Evolutionary conservation across 306 rosid genomes (phyloP).

Genomic region (Acmispon strigosus): DNA sequence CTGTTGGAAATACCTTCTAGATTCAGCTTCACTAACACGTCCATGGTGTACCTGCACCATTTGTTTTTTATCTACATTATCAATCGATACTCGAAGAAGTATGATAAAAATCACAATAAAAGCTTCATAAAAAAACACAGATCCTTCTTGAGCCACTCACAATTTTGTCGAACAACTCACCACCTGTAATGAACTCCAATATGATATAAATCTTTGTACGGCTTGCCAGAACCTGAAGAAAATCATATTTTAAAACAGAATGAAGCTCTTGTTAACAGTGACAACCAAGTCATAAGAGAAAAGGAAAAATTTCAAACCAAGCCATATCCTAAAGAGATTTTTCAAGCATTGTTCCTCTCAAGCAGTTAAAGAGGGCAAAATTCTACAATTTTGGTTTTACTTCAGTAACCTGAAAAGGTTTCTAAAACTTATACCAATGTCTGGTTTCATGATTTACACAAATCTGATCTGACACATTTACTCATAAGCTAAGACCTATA

Average conservation of each 20-base stretch:
- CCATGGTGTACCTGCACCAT: slow-evolving; percentile 64
- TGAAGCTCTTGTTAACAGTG: neutral
- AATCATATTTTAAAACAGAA: slow-evolving; percentile 17
- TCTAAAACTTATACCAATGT: neutral
- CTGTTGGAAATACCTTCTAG: slow-evolving; percentile 80
- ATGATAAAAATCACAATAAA: neutral
- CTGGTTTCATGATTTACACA: no score
- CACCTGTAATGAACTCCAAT: slow-evolving; percentile 87
- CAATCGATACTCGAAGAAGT: neutral
- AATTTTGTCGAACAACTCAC: slow-evolving; percentile 88
- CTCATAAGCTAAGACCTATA: no score
- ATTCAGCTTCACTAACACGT: slow-evolving; percentile 76
- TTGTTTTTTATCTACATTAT: neutral
- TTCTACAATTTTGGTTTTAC: neutral
- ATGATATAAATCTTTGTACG: slow-evolving; percentile 88
- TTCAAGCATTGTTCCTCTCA: neutral
- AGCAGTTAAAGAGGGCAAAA: neutral
- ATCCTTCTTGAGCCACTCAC: slow-evolving; percentile 48
- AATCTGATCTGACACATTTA: no score
- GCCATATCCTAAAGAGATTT: neutral
- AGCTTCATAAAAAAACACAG: neutral
- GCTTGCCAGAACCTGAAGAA: slow-evolving; percentile 75
- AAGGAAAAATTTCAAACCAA: slow-evolving; percentile 11
- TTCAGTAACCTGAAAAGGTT: neutral
- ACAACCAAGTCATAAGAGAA: neutral